phyloP scores from a whole-genome alignment of 2,329 filamentous ascomycete genomes.

The Tolypocladium sp. region DNA sequence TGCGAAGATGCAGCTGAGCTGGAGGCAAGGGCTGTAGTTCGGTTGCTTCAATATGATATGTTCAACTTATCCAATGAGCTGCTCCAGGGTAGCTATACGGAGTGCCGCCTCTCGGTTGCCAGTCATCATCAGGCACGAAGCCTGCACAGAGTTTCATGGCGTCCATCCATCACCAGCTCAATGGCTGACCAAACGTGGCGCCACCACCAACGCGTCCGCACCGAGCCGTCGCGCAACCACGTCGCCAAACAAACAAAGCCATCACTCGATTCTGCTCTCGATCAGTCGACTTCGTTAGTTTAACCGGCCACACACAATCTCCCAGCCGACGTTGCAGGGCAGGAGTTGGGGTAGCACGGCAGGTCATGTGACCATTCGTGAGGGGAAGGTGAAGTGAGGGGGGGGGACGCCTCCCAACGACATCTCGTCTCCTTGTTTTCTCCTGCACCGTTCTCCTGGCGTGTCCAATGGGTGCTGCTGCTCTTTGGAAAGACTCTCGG shows the following conservation, averaged over 20 bases:
- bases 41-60: neutral
- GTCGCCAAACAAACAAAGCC: neutral
- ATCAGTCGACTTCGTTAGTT: neutral
- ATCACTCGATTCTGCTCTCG: neutral
- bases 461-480: neutral
- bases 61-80: neutral
- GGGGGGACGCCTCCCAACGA: neutral
- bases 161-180: neutral
- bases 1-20: neutral
- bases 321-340: neutral
- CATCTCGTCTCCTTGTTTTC: neutral
- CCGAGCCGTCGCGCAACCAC: neutral
- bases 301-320: neutral
- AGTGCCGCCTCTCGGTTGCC: too few relatives aligned
- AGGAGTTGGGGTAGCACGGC: slow-evolving; percentile 11
- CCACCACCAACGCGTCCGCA: neutral
- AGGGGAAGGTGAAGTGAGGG: slow-evolving; percentile 17
- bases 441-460: neutral
- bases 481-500: neutral
- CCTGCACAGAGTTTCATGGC: neutral
- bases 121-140: neutral
- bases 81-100: neutral
- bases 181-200: neutral
- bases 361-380: slow-evolving; percentile 20
- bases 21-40: too few relatives aligned